Evolutionary conservation across 768 basidiomycete species (phyloP).

Genomic region (Amanita inopinata): DNA sequence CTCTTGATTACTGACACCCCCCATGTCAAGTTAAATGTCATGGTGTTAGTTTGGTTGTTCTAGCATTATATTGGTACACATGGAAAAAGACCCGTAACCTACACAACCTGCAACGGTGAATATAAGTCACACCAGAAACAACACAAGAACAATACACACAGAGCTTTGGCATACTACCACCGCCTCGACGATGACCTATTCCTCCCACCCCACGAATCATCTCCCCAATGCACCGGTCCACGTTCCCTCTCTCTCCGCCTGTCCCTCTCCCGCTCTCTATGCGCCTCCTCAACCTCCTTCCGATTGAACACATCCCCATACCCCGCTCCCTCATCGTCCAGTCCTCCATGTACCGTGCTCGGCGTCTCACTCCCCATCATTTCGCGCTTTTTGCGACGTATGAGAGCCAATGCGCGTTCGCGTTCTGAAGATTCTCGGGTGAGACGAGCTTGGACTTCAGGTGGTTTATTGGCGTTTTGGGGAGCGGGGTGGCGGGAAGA

Average conservation of each 20-base stretch:
- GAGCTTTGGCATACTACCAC: too few species aligned
- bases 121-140: too few species aligned
- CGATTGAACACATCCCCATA: slow-evolving; percentile 68
- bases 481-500: slow-evolving; percentile 14
- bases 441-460: slow-evolving; percentile 48
- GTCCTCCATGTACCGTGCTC: slow-evolving; percentile 48
- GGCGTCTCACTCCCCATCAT: slow-evolving; percentile 59
- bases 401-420: slow-evolving; percentile 63
- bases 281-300: slow-evolving; percentile 64
- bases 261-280: slow-evolving; percentile 30
- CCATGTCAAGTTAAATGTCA: too few species aligned
- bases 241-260: slow-evolving; percentile 21
- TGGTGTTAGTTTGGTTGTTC: too few species aligned
- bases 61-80: too few species aligned
- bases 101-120: too few species aligned
- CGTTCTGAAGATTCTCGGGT: slow-evolving; percentile 70
- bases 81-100: too few species aligned
- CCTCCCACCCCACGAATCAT: neutral
- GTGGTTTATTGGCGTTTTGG: slow-evolving; percentile 19
- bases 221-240: neutral
- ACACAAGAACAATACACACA: too few species aligned
- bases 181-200: too few species aligned
- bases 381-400: slow-evolving; percentile 57
- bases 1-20: too few species aligned
- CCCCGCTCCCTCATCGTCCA: slow-evolving; percentile 26